Evolutionary conservation across 495 filamentous ascomycete species (phyloP), one percentile per base, ranked within the genome.

Genomic region (Hypoxylon trugodes): DNA sequence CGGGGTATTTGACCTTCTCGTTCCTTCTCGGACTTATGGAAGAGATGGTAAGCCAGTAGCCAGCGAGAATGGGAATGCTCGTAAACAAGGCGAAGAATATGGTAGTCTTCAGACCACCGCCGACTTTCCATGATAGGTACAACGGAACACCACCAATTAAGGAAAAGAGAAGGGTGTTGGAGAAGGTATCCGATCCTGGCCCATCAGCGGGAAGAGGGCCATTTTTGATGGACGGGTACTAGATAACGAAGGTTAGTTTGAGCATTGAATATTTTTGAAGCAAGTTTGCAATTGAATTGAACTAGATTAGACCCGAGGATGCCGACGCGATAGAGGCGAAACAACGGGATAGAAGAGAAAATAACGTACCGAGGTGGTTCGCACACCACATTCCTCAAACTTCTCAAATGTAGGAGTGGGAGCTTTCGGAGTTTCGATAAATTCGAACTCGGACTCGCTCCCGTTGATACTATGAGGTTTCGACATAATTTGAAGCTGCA

Each of bases 201-300:
- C 80, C 88, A 68, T 96, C 91, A 8, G 91, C 91, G 35, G 91
- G 90, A 24, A 94, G 79, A 36, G 91, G 89, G 22, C 82, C 89
- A 83, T 95, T 95, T 65, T 90, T 84, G 71, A 95, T 94, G 26
- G 89, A 76, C 4, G 89, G 85, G 65, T 82, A 91, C 91, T 95
- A 69, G 24, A 48, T n/a, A n/a, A n/a, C n/a, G n/a, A 41, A 47
- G 35, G 46, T 56, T 16, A 42, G 43, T 25, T 46, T 47, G 21
- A 6, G 12, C 8, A 52, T 50, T 12, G 3, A 26, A 30, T 47
- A 47, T 24, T 13, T 16, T 6, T 18, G 4, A 47, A 47, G 25
- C n/a, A 47, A 5, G 12, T 2, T 5, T 2, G 24, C 1, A 47
- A 3, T 19, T 7, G 6, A 47, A 9, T 32, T n/a, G 13, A 32